A percentile compares a stretch with the other conserved stretches of the same genome.
Evolutionary conservation across 768 basidiomycete species (phyloP).

Genomic region (Leucocoprinus sp.): DNA sequence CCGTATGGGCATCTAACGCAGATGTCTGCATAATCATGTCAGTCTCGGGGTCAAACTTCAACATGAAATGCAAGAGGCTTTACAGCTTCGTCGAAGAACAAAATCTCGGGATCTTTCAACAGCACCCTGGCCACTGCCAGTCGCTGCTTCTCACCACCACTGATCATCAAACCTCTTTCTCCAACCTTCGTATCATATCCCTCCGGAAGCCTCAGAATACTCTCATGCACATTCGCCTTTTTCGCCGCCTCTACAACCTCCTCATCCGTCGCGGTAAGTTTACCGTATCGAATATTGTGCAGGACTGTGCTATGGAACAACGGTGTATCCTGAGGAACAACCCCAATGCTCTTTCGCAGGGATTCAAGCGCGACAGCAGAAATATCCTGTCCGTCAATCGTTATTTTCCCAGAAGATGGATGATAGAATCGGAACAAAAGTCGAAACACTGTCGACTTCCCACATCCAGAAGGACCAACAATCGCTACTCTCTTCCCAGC

Average conservation of each 20-base stretch:
- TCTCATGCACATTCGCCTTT: constrained; percentile 82
- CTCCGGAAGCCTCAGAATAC: constrained; percentile 74
- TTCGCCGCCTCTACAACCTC: constrained; percentile 79
- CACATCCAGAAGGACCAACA: constrained; percentile 94
- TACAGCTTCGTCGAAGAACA: constrained; percentile 98
- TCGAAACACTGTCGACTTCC: constrained; percentile 94
- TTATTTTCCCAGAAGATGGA: constrained; percentile 70
- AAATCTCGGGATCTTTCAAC: constrained; percentile 88
- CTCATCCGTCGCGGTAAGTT: constrained; percentile 79
- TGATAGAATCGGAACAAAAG: constrained; percentile 94
- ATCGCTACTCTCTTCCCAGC: constrained; percentile 96
- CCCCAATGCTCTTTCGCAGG: constrained; percentile 72
- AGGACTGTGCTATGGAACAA: constrained; percentile 93
- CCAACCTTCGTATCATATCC: constrained; percentile 89
- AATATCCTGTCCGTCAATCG: constrained; percentile 85
- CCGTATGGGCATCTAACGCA: constrained; percentile 91
- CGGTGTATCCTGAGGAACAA: constrained; percentile 97
- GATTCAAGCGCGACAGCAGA: constrained; percentile 60
- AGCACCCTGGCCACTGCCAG: constrained; percentile 89
- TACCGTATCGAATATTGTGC: constrained; percentile 93
- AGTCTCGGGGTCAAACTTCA: background rate
- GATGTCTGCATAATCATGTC: constrained; percentile 59
- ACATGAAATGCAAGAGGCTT: constrained; percentile 24
- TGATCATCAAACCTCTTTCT: constrained; percentile 96
- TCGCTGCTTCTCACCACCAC: constrained; percentile 97